phyloP scores from a whole-genome alignment of 2,329 filamentous ascomycete species.

The Nannizzia gypsea region DNA sequence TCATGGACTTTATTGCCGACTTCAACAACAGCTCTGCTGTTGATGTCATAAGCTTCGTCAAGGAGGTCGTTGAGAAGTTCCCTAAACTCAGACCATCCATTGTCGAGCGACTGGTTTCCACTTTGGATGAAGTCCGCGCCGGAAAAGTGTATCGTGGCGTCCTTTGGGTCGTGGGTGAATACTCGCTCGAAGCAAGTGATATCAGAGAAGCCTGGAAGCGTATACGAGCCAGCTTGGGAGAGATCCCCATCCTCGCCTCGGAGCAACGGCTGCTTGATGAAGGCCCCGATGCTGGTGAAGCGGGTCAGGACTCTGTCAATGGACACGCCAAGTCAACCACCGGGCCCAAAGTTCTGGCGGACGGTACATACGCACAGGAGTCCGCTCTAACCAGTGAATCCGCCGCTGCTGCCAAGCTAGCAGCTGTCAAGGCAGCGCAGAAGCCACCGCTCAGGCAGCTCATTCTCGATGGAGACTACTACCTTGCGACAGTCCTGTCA shows the following conservation, averaged over 20 bases:
- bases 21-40: constrained; percentile 96
- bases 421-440: constrained; percentile 92
- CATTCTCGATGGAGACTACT: constrained; percentile 95
- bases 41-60: constrained; percentile 96
- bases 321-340: constrained; percentile 61
- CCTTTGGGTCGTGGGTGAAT: constrained; percentile 96
- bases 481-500: constrained; percentile 85
- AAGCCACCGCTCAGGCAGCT: constrained; percentile 91
- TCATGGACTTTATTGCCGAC: constrained; percentile 99
- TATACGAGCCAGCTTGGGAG: constrained; percentile 83
- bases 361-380: constrained; percentile 95
- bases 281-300: constrained; percentile 57
- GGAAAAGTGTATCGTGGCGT: constrained; percentile 96
- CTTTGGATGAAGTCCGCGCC: constrained; percentile 81
- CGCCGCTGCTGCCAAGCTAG: constrained; percentile 75
- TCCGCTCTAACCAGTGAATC: constrained; percentile 90
- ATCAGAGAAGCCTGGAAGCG: constrained; percentile 95
- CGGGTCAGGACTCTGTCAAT: constrained; percentile 59
- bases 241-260: constrained; percentile 91
- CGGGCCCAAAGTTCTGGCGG: constrained; percentile 80
- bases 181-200: constrained; percentile 83
- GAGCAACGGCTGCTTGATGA: constrained; percentile 87
- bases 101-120: constrained; percentile 76
- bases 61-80: constrained; percentile 98
- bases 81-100: constrained; percentile 79